Base-by-base conservation (phyloP, 2,329 filamentous ascomycete genomes). In the Botryosphaeria agaves region DNA sequence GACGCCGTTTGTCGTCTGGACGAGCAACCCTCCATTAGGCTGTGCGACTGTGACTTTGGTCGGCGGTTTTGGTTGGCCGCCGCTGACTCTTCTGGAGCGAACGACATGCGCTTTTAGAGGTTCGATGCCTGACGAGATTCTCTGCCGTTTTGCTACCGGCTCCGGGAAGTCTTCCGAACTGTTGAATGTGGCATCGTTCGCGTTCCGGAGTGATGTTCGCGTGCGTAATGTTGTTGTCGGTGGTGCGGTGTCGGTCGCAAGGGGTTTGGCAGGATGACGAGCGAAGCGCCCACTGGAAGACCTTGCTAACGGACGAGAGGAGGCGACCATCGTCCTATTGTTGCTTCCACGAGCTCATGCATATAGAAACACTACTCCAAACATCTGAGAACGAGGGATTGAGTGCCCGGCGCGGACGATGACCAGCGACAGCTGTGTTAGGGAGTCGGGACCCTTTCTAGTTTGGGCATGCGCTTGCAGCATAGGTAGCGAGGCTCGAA, bases 1-100 rank as follows among this genome's bases (percentile, higher is more conserved):
- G 30, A 56, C 52, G 33, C 57, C 56, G 41, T 61, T 61, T 33
- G 56, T 49, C 14, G 53, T 53, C 42, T 53, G 48, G n/a, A n/a
- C n/a, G 23, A 56, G 38, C 26, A 61, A 40, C 31, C 48, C 46
- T 32, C 52, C 56, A 43, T 58, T 51, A 31, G 57, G 55, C 38
- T 56, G 49, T 43, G 52, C 49, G 34, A 56, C 48, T 32, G 51
- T 52, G 40, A 59, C 43, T 36, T 52, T 56, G 38, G 49, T 54
- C 18, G 57, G 59, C 28, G 57, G 56, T 42, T 43, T 44, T 31
- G 46, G n/a, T 14, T 9, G 12, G 26, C 26, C 9, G 19, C 21
- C 21, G 21, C 9, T 11, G 12, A 12, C 12, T 9, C 21, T 12
- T 9, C 21, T 9, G 21, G 21, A 9, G 21, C 21, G 21, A 11